phyloP scores from a whole-genome alignment of 257 asterid species.

The Paulownia fortunei region DNA sequence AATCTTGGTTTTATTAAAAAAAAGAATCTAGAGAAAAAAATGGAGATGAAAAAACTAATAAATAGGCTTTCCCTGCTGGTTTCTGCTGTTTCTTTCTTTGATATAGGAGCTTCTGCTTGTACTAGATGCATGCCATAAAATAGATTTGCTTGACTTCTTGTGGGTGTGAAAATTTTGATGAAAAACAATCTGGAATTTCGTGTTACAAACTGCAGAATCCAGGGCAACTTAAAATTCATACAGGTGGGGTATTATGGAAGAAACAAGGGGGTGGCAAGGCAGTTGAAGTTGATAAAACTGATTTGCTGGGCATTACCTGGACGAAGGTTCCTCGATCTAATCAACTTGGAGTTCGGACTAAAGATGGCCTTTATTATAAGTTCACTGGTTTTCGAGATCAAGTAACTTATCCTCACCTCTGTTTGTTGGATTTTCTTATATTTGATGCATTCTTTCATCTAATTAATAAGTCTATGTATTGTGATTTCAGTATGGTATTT shows the following conservation, averaged over 20 bases:
- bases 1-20: background rate
- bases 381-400: conserved; percentile 95
- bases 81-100: background rate
- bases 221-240: conserved; percentile 84
- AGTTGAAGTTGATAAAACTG: conserved; percentile 88
- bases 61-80: background rate
- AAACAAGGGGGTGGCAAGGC: conserved; percentile 96
- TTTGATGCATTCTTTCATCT: conserved; percentile 17
- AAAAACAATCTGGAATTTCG: conserved; percentile 1
- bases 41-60: background rate
- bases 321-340: conserved; percentile 92
- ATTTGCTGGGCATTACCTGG: conserved; percentile 77
- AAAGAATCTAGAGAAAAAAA: background rate
- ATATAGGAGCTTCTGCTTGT: background rate
- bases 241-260: conserved; percentile 90
- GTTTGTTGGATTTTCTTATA: background rate
- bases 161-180: conserved; percentile 3
- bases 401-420: conserved; percentile 41
- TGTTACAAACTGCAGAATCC: conserved; percentile 64
- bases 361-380: conserved; percentile 87
- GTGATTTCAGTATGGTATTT: background rate
- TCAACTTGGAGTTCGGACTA: conserved; percentile 90
- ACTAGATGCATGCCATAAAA: background rate
- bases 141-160: background rate
- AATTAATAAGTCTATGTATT: background rate